Conservation (phyloP, 805 yeast species). For the Saccharomyces mikatae region DNA sequence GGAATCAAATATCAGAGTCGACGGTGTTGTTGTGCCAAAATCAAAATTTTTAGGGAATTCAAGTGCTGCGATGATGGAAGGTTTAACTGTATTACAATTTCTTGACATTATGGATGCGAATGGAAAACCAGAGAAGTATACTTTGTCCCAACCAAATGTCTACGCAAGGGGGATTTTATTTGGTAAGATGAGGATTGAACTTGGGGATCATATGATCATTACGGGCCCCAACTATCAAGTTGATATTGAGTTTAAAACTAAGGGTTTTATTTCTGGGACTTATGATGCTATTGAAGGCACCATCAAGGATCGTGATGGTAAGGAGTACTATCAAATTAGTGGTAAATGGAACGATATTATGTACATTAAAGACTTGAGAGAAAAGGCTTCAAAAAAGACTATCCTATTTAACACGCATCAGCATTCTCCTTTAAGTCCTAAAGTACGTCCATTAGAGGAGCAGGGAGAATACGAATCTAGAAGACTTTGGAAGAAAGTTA, state of each 20-base stretch:
- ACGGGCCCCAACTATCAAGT: constrained; percentile 57
- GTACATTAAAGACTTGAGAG: constrained; percentile 49
- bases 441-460: constrained; percentile 66
- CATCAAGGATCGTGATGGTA: constrained; percentile 47
- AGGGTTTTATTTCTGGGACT: constrained; percentile 88
- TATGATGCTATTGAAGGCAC: constrained; percentile 83
- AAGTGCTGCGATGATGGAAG: constrained; percentile 96
- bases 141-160: constrained; percentile 89
- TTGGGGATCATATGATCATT: constrained; percentile 86
- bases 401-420: constrained; percentile 55
- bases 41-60: constrained; percentile 90
- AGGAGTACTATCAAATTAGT: constrained; percentile 53
- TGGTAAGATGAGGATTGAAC: constrained; percentile 81
- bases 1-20: constrained; percentile 69
- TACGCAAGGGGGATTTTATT: constrained; percentile 89
- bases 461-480: constrained; percentile 81
- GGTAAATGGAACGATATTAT: constrained; percentile 94
- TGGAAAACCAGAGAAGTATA: constrained; percentile 57
- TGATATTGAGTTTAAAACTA: constrained; percentile 87
- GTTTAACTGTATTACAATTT: constrained; percentile 64
- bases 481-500: constrained; percentile 73
- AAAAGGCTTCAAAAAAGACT: constrained; percentile 36
- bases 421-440: constrained; percentile 50
- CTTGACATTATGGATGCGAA: constrained; percentile 43
- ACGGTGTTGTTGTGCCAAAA: constrained; percentile 81